Conservation (phyloP, 768 basidiomycete genomes). For the Phaeolepiota aurea region DNA sequence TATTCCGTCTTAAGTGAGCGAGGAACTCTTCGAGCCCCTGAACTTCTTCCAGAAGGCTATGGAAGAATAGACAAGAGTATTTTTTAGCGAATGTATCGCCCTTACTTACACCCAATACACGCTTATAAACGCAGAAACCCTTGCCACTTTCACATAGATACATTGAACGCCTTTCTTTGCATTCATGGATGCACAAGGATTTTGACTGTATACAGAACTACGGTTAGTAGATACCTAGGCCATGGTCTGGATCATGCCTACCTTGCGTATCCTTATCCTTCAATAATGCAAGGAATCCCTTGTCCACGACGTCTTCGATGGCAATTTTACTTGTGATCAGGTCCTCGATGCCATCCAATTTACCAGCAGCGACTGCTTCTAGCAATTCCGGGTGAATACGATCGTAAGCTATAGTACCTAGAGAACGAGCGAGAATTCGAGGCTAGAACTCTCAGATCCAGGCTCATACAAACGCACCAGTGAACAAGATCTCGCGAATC, state of each 20-base stretch:
- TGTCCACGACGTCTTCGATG: constrained; percentile 32
- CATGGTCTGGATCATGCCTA: constrained; percentile 7
- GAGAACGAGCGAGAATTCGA: not conserved
- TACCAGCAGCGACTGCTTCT: constrained; percentile 26
- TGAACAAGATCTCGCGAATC: constrained; percentile 27
- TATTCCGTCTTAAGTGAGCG: no score
- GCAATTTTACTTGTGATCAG: constrained; percentile 33
- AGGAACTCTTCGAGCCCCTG: not conserved
- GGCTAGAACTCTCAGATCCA: no score
- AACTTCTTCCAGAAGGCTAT: not conserved
- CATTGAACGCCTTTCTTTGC: no score
- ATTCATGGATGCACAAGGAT: constrained; percentile 25
- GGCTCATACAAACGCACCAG: constrained; percentile 18
- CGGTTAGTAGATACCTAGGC: not conserved
- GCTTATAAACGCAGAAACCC: no score
- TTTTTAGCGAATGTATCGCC: no score
- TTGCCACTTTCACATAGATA: no score
- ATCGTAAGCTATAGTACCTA: constrained; percentile 30
- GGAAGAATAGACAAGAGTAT: no score
- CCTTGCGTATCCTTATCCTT: constrained; percentile 33
- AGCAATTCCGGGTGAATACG: constrained; percentile 30
- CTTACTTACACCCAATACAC: no score
- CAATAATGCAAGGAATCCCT: constrained; percentile 31
- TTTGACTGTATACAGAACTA: constrained; percentile 29
- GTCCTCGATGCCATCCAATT: constrained; percentile 27